These are phyloP conservation scores for Pseudogymnoascus sp. DNA, from an alignment of 2,329 filamentous ascomycete species.

Conservation along the genomic window DNA sequence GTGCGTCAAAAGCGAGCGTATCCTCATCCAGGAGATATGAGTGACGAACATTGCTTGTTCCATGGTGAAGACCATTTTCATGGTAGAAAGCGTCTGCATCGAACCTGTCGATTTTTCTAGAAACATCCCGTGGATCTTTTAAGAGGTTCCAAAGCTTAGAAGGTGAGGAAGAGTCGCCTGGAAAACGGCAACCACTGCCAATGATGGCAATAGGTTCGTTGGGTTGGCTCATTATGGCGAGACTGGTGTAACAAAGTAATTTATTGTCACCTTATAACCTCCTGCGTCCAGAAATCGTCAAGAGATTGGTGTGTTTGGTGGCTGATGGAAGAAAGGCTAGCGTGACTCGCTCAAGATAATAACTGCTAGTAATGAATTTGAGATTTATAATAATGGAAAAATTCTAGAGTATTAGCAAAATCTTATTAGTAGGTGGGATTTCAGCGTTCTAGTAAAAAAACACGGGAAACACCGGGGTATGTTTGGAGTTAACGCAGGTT, in stretches of 20 bases:
- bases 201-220: constrained; percentile 13
- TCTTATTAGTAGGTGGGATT: not conserved
- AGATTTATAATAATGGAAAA: not conserved
- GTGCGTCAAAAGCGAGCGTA: constrained; percentile 16
- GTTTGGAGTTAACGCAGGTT: not conserved
- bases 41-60: constrained; percentile 9
- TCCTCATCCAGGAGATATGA: constrained; percentile 10
- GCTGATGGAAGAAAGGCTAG: not conserved
- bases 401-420: not conserved
- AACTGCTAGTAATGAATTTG: not conserved
- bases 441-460: not conserved
- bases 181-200: constrained; percentile 12
- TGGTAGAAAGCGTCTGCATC: constrained; percentile 10
- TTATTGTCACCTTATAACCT: not conserved
- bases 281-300: not conserved
- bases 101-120: constrained; percentile 9
- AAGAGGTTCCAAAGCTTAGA: constrained; percentile 11
- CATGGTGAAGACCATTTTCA: constrained; percentile 10
- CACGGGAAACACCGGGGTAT: not conserved
- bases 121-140: constrained; percentile 9
- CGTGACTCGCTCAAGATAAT: not conserved
- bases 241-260: not conserved
- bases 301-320: not conserved
- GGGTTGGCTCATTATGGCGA: not conserved
- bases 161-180: constrained; percentile 9